Evolutionary conservation across 2,329 filamentous ascomycete species (phyloP).

Genomic region (Cladosporium sphaerospermum): DNA sequence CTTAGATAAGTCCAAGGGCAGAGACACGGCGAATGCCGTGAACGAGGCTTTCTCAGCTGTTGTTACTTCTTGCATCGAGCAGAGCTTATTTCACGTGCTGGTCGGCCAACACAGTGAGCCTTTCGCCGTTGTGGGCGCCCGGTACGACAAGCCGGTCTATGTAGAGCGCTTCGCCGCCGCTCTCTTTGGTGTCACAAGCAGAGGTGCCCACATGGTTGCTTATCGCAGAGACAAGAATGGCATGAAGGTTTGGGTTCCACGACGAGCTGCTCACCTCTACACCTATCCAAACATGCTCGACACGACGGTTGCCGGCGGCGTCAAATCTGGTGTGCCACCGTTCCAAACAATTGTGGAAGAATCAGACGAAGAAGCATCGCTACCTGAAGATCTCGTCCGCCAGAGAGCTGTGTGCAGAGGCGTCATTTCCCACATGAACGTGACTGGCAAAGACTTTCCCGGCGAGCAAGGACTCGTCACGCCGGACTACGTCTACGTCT

Average conservation of each 20-base stretch:
- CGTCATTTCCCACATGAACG: constrained; percentile 73
- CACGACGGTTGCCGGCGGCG: constrained; percentile 81
- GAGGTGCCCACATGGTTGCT: constrained; percentile 73
- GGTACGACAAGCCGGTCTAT: constrained; percentile 57
- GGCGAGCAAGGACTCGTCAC: constrained; percentile 76
- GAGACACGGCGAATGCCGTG: constrained; percentile 54
- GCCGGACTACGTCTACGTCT: constrained; percentile 84
- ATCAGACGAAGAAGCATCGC: constrained; percentile 78
- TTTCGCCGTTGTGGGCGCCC: constrained; percentile 65
- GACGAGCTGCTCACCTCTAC: constrained; percentile 66
- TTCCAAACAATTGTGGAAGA: constrained; percentile 80
- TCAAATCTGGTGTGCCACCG: constrained; percentile 73
- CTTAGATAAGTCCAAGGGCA: constrained; percentile 47
- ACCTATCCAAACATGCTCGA: constrained; percentile 86
- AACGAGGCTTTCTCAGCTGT: constrained; percentile 57
- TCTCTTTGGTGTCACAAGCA: constrained; percentile 67
- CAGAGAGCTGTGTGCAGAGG: constrained; percentile 53
- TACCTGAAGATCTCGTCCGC: constrained; percentile 63
- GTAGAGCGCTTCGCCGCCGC: constrained; percentile 67
- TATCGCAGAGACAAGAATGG: constrained; percentile 52
- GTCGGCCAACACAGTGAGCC: constrained; percentile 70
- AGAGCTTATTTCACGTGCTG: constrained; percentile 64
- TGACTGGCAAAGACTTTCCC: constrained; percentile 66
- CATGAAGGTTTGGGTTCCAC: constrained; percentile 76
- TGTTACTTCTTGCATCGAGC: constrained; percentile 43